Conservation (phyloP, 441 rosid species). For the Bocquillonia castaneifolia region DNA sequence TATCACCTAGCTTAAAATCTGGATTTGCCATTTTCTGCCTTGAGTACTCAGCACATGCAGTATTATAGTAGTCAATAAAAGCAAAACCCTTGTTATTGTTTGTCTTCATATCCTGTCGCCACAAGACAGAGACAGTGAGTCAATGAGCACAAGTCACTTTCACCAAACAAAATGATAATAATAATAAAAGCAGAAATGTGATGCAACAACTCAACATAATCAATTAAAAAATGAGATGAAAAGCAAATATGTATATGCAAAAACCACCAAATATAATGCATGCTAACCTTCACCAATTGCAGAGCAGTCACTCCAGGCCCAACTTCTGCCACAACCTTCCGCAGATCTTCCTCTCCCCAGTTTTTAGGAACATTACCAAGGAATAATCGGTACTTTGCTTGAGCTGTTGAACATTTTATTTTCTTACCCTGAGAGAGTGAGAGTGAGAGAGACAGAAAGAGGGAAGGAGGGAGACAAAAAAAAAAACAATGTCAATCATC, state of each 20-base stretch:
- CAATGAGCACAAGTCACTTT: constrained; percentile 12
- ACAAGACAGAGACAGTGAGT: not conserved
- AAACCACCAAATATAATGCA: not conserved
- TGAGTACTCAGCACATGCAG: constrained; percentile 95
- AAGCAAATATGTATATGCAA: not conserved
- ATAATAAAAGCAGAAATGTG: constrained; percentile 15
- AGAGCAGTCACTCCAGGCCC: constrained; percentile 80
- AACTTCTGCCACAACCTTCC: constrained; percentile 50
- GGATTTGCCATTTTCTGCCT: constrained; percentile 78
- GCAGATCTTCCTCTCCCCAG: constrained; percentile 75
- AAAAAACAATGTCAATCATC: constrained; percentile 16
- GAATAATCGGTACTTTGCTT: constrained; percentile 82
- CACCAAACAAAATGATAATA: not conserved
- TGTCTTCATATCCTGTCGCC: constrained; percentile 61
- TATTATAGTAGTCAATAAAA: constrained; percentile 86
- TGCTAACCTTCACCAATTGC: constrained; percentile 78
- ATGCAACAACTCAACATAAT: constrained; percentile 1
- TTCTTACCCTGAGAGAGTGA: constrained; percentile 62
- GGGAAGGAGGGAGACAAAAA: too few relatives aligned
- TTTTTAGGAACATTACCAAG: constrained; percentile 84
- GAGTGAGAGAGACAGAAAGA: too few relatives aligned
- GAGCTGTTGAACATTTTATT: constrained; percentile 86
- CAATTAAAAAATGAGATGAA: constrained; percentile 23
- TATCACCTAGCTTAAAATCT: constrained; percentile 75
- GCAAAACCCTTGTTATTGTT: constrained; percentile 78